These are phyloP conservation scores for Corynespora cassiicola DNA, from an alignment of 2,329 filamentous ascomycete species.

Conservation along the genomic window DNA sequence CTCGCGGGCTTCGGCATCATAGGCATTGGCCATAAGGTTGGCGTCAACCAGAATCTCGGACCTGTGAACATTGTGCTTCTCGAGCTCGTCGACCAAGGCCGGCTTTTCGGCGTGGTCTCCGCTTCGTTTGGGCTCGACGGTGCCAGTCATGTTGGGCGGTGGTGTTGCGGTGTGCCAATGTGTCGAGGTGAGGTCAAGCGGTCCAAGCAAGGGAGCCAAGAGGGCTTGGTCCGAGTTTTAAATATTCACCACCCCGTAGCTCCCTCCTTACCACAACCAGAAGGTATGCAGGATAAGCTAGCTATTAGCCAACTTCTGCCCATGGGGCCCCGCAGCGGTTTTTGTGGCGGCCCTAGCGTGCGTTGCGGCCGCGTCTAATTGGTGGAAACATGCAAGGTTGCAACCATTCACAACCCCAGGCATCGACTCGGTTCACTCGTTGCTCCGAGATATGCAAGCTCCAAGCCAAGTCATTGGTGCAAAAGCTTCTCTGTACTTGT, in stretches of 20 bases:
- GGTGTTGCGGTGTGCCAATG: conserved; percentile 1
- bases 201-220: conserved; percentile 5
- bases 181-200: conserved; percentile 2
- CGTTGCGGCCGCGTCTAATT: no score
- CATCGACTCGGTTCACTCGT: no score
- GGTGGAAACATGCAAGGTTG: no score
- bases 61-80: conserved; percentile 15
- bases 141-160: conserved; percentile 1
- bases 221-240: conserved; percentile 1
- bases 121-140: conserved; percentile 2
- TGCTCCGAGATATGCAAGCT: no score
- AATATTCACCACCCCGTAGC: background rate
- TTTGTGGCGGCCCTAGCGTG: no score
- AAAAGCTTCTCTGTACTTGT: no score
- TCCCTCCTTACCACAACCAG: background rate
- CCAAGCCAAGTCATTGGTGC: no score
- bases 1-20: conserved; percentile 62
- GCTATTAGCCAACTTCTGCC: conserved; percentile 11
- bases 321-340: conserved; percentile 27
- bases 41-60: conserved; percentile 28
- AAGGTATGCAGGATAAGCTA: conserved; percentile 1
- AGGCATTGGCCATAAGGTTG: conserved; percentile 46
- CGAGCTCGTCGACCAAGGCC: conserved; percentile 10
- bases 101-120: conserved; percentile 9
- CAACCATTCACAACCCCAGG: no score